Base-by-base conservation (phyloP, 805 yeast genomes). In the Metschnikowia santaceciliae region DNA sequence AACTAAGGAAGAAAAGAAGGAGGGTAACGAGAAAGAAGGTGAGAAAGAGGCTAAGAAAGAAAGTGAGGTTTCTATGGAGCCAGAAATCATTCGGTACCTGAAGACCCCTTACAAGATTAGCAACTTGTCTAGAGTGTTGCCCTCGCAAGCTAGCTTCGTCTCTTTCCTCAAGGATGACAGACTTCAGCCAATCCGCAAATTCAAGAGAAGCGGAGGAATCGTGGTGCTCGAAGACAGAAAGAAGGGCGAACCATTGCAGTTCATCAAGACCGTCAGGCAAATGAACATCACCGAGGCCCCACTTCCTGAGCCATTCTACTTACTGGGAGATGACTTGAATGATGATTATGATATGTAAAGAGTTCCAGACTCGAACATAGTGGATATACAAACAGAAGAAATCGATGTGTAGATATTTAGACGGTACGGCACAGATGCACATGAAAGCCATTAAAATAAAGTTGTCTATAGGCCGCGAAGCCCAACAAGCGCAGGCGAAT, bases 41-140 rank as follows among this genome's bases (percentile, higher is more conserved):
- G 19, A 35, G 20, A 15, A 35, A 2, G 38, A 20, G 15, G 59
- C 55, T 46, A 53, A 49, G 11, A 51, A 49, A 35, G 44, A 47
- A 13, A 61, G 61, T 39, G 67, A 67, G 30, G 55, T 58, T 38
- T 60, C 60, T 14, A 51, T 44, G 47, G 71, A 67, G 53, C 68
- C 66, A 52, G 69, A 68, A 53, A 70, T 77, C 42, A 72, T 75
- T 54, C 81, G 79, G 57, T 83, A 84, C 63, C 75, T 79, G 49
- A 78, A 82, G 61, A 79, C 79, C 20, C 86, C 90, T 26, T 90
- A 81, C 69, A 80, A 81, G 64, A 74, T 94, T 50, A 77, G 77
- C 35, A 94, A 94, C 65, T 74, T 92, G 79, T 79, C 94, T 11
- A 82, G 99, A 62, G 96, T 94, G 1, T 74, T 94, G 49, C 98